These are phyloP conservation scores for Mercurialis annua DNA, from an alignment of 345 rosid species.

Conservation along the genomic window DNA sequence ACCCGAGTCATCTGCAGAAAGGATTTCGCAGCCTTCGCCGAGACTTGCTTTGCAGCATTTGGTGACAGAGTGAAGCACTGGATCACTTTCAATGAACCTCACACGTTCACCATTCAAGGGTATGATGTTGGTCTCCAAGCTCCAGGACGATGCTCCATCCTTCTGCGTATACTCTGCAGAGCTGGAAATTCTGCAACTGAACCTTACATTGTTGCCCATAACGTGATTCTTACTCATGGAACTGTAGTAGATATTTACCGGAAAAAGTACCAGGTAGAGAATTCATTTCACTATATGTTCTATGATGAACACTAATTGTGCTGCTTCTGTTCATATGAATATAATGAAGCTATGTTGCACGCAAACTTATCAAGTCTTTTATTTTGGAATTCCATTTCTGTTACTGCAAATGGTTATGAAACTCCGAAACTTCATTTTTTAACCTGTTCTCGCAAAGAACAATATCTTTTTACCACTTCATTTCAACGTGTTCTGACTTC, in stretches of 20 bases:
- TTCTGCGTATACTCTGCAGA: slow-evolving; percentile 57
- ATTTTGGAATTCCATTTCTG: no score
- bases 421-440: no score
- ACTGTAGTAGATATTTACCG: slow-evolving; percentile 57
- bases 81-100: slow-evolving; percentile 95
- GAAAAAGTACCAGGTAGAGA: slow-evolving; percentile 62
- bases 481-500: no score
- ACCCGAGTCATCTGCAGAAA: slow-evolving; percentile 38
- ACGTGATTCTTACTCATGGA: slow-evolving; percentile 68
- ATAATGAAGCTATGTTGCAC: no score
- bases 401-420: no score
- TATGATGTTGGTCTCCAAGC: slow-evolving; percentile 86
- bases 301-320: not conserved
- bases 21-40: slow-evolving; percentile 73
- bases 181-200: slow-evolving; percentile 85
- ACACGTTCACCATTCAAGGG: slow-evolving; percentile 77
- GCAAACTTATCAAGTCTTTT: no score
- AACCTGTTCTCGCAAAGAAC: no score
- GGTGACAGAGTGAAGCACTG: slow-evolving; percentile 94
- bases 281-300: no score
- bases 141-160: slow-evolving; percentile 80
- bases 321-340: no score
- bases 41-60: slow-evolving; percentile 76
- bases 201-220: slow-evolving; percentile 88
- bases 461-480: no score